Conservation (phyloP, 768 basidiomycete species). For the Boletus rex-veris region DNA sequence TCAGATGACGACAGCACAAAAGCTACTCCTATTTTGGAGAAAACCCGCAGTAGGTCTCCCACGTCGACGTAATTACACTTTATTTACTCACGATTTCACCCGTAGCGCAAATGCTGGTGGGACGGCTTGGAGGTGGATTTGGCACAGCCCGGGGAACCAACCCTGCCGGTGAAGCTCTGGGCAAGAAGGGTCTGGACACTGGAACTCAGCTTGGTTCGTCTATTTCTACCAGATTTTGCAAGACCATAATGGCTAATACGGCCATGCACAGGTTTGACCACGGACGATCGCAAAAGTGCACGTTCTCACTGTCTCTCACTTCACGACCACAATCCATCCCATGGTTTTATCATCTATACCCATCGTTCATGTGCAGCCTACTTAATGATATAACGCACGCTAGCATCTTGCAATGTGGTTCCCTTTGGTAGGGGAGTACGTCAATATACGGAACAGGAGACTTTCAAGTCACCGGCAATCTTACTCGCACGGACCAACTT, state of each 20-base stretch:
- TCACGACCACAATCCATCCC: slow-evolving; percentile 19
- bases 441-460: not conserved
- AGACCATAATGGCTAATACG: not conserved
- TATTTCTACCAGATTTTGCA: not conserved
- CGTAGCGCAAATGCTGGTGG: slow-evolving; percentile 99
- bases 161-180: slow-evolving; percentile 83
- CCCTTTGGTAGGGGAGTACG: not conserved
- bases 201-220: slow-evolving; percentile 84
- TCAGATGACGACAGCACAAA: slow-evolving; percentile 98
- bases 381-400: slow-evolving; percentile 27
- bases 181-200: slow-evolving; percentile 97
- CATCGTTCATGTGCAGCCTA: slow-evolving; percentile 25
- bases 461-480: too few relatives aligned
- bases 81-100: not conserved
- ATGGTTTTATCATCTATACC: slow-evolving; percentile 25
- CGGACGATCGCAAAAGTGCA: slow-evolving; percentile 1
- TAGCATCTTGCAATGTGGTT: slow-evolving; percentile 22
- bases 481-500: too few relatives aligned
- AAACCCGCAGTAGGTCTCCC: slow-evolving; percentile 87
- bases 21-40: slow-evolving; percentile 95
- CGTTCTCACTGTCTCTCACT: slow-evolving; percentile 7
- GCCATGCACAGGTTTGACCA: slow-evolving; percentile 18
- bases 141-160: slow-evolving; percentile 50
- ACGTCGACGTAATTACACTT: not conserved
- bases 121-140: slow-evolving; percentile 92